phyloP scores from a whole-genome alignment of 495 filamentous ascomycete species.

The Aspergillus haitiensis region DNA sequence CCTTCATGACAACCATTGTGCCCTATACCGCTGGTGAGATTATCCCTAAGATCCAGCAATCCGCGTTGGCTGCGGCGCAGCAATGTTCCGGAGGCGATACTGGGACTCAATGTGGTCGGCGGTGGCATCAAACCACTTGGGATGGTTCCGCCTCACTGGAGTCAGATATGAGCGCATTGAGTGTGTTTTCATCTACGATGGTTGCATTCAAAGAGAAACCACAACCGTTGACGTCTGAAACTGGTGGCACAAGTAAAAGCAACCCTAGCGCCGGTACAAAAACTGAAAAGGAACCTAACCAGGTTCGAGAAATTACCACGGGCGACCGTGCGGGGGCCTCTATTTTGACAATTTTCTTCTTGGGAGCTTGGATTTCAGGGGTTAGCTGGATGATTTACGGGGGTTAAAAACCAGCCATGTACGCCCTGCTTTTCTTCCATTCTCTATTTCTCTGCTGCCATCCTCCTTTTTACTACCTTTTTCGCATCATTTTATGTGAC shows the following conservation, averaged over 20 bases:
- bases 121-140: slow-evolving; percentile 49
- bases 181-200: slow-evolving; percentile 56
- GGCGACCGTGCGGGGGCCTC: slow-evolving; percentile 65
- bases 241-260: slow-evolving; percentile 66
- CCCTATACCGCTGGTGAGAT: slow-evolving; percentile 60
- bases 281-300: slow-evolving; percentile 26
- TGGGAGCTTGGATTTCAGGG: slow-evolving; percentile 52
- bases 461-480: background rate
- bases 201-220: slow-evolving; percentile 42
- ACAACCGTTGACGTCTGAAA: slow-evolving; percentile 54
- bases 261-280: slow-evolving; percentile 57
- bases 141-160: slow-evolving; percentile 54
- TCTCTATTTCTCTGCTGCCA: slow-evolving; percentile 2
- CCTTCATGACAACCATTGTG: slow-evolving; percentile 63
- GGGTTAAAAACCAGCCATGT: slow-evolving; percentile 19
- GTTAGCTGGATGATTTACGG: slow-evolving; percentile 46
- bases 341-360: slow-evolving; percentile 61
- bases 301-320: slow-evolving; percentile 45
- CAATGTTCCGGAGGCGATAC: slow-evolving; percentile 56
- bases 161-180: slow-evolving; percentile 60
- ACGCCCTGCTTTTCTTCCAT: slow-evolving; percentile 7
- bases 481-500: background rate
- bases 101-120: slow-evolving; percentile 51
- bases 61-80: slow-evolving; percentile 59
- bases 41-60: slow-evolving; percentile 54